phyloP scores from a whole-genome alignment of 352 stramenopile species.

The Blastocystis sp. region DNA sequence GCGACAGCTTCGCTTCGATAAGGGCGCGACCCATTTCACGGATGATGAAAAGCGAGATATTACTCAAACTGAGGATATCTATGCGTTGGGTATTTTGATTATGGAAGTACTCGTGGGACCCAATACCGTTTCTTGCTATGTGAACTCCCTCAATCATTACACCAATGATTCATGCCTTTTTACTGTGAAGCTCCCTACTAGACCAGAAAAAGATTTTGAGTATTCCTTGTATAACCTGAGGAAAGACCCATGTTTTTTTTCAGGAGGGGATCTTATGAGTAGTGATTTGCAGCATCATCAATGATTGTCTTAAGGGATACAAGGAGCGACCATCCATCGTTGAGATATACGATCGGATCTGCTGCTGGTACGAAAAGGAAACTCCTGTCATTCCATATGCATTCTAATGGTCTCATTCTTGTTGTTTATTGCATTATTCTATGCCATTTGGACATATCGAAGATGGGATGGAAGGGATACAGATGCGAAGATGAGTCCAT shows the following conservation, averaged over 20 bases:
- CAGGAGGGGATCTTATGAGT: no score
- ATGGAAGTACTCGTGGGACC: neutral
- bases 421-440: no score
- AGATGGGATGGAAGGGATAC: neutral
- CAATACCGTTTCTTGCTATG: no score
- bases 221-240: no score
- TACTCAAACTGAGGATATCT: neutral
- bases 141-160: no score
- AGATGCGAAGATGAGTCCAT: neutral
- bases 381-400: neutral
- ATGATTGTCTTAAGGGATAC: neutral
- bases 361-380: neutral
- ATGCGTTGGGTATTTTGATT: neutral
- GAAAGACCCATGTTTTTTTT: no score
- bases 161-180: no score
- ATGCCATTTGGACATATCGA: no score
- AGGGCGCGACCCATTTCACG: neutral
- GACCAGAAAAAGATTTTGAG: no score
- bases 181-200: no score
- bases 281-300: no score
- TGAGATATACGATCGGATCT: neutral
- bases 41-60: neutral
- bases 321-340: neutral
- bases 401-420: no score
- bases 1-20: neutral